Evolutionary conservation across 2,329 filamentous ascomycete genomes (phyloP).

Genomic region (Colletotrichum paranaense): DNA sequence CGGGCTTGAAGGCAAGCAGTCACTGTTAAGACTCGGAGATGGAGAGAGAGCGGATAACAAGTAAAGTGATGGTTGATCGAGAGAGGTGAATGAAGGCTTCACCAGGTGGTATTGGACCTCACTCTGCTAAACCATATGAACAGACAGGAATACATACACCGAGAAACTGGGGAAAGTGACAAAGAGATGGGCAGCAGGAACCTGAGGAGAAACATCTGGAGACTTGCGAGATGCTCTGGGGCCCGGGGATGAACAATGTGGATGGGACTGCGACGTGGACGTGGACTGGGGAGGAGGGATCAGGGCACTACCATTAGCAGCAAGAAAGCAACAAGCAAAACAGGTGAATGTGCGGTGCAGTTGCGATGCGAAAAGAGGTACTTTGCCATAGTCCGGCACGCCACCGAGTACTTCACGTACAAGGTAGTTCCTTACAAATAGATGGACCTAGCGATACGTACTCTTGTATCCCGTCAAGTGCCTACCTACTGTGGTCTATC

Average conservation of each 20-base stretch:
- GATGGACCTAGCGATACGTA: slow-evolving; percentile 4
- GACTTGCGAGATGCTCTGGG: background rate
- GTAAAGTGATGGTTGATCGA: background rate
- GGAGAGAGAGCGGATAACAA: background rate
- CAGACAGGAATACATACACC: background rate
- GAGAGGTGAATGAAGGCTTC: background rate
- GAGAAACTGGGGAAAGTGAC: background rate
- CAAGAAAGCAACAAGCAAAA: background rate
- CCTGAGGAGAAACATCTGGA: background rate
- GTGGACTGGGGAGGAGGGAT: slow-evolving; percentile 12
- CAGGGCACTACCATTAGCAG: slow-evolving; percentile 2
- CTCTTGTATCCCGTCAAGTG: background rate
- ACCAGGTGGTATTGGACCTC: background rate
- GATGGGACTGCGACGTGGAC: background rate
- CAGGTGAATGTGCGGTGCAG: slow-evolving; percentile 8
- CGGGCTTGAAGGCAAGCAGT: background rate
- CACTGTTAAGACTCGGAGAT: background rate
- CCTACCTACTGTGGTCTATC: background rate
- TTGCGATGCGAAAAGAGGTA: slow-evolving; percentile 23
- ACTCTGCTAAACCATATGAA: background rate
- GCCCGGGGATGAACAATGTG: background rate
- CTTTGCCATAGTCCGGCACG: slow-evolving; percentile 26
- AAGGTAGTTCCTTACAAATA: slow-evolving; percentile 16
- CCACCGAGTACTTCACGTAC: slow-evolving; percentile 24
- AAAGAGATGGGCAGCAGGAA: background rate